Base-by-base conservation (phyloP, 1,139 yeast species). In the Kodamaea ohmeri region DNA sequence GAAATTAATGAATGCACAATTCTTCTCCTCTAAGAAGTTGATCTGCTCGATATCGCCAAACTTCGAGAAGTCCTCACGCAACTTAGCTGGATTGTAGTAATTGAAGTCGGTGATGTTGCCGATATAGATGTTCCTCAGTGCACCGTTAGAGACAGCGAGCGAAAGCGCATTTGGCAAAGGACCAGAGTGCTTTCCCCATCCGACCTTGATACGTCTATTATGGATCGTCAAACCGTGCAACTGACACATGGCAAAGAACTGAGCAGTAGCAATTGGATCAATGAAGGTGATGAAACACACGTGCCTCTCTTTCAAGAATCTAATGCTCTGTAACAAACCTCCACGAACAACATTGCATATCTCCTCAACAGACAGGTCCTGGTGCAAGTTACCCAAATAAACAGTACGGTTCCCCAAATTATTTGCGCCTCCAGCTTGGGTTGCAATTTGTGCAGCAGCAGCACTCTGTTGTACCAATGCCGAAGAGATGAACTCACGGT, bases 161-260 rank as follows among this genome's bases (percentile, higher is more conserved):
- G 88, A 78, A 43, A 90, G 72, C 3, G 86, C 83, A 48, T 84
- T 82, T n/a, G 88, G 78, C 42, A 90, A 69, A 1, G 95, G 92
- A 7, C 97, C 96, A 1, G 95, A 80, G 59, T 88, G 95, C 57
- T 86, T 87, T 35, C 97, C 98, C 97, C 97, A 92, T 14, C 96
- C 96, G 43, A 92, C 86, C 58, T 86, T 85, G 41, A 90, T 78
- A 50, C 86, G 73, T 51, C 90, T 75, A 52, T 83, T 81, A 58
- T 86, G 95, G 40, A 92, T 81, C 3, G 85, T 74, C 40, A 92
- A 65, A 1, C 94, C 95, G 49, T 87, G 92, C 45, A 83, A 66
- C 55, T 84, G 88, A 48, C 92, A 81, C 80, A 84, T 78, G 13
- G 96, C 95, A 61, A 82, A 88, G 58, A 92, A 89, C 58, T 86